Evolutionary conservation across 352 stramenopile species (phyloP), one percentile per base, ranked within the genome.

Genomic region (Globisporangium radiosum): DNA sequence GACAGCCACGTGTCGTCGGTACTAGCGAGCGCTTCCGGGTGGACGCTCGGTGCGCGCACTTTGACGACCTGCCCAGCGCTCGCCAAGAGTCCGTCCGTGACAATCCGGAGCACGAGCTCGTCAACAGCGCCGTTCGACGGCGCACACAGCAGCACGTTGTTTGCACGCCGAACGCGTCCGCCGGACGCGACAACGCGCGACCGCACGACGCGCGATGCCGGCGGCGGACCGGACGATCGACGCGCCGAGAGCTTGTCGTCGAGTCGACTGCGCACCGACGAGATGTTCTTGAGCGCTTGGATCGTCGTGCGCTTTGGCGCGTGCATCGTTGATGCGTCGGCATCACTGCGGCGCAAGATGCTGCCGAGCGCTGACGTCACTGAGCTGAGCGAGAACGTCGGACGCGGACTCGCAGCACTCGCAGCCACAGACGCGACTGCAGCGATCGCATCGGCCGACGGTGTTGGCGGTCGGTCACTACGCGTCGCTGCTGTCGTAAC

Each of bases 61-160:
- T 78, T 81, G 0, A 65, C 69, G 5, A 79, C 47, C 1, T 77
- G 73, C 0, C 85, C 84, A 0, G 54, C 57, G 37, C 61, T 76
- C 56, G 90, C 87, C 57, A 92, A 71, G 0, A 97, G 66, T 7
- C 88, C 87, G 47, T 97, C 76, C 0, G 73, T 88, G 37, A 95
- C 80, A 38, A 96, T 90, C 50, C 88, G 81, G 37, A 93, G 52
- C n/a, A 97, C 83, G 25, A 97, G 47, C 55, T 96, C 87, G 56
- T 97, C 92, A 0, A 97, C 86, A 17, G 90, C 90, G 42, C 88
- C 88, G 64, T 97, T 97, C 10, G 90, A 97, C 13, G 90, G 90
- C 2, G 90, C 88, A 65, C 86, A 95, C 10, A 97, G 69, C 14
- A 96, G 62, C 11, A 97, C 74, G 58, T 95, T 85, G 51, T 83